Conservation (phyloP, 768 basidiomycete species). For the Tricholoma matsutake region DNA sequence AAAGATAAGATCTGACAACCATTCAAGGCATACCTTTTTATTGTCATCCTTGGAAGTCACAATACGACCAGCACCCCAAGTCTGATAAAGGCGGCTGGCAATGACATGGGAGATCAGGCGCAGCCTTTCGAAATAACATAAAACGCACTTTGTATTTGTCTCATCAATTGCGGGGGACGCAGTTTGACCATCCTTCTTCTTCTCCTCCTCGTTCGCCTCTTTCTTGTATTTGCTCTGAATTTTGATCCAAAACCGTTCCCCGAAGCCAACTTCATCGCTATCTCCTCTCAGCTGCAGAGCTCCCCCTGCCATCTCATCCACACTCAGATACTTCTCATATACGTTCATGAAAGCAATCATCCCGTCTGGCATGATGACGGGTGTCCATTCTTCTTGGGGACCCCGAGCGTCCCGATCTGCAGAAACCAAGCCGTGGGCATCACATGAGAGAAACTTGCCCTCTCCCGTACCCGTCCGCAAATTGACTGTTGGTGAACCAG, state of each 20-base stretch:
- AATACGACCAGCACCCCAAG: constrained; percentile 81
- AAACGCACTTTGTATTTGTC: constrained; percentile 62
- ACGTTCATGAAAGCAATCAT: constrained; percentile 88
- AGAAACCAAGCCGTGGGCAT: constrained; percentile 79
- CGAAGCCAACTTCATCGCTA: constrained; percentile 80
- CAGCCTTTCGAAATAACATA: background rate
- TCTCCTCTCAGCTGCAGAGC: constrained; percentile 76
- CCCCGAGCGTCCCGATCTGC: constrained; percentile 88
- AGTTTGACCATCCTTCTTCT: constrained; percentile 51
- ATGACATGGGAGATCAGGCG: background rate
- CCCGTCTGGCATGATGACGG: constrained; percentile 75
- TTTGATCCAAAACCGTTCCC: constrained; percentile 85
- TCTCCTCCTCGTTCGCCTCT: constrained; percentile 78
- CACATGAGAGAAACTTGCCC: constrained; percentile 88
- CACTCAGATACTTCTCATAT: constrained; percentile 82
- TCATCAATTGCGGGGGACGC: constrained; percentile 64
- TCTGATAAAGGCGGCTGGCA: constrained; percentile 66
- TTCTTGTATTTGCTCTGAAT: constrained; percentile 87
- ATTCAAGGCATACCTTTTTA: constrained; percentile 52
- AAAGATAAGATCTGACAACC: constrained; percentile 1
- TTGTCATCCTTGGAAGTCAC: constrained; percentile 70
- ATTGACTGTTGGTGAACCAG: constrained; percentile 82
- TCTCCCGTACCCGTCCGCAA: constrained; percentile 83
- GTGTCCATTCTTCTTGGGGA: constrained; percentile 93
- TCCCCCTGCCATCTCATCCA: constrained; percentile 88